Base-by-base conservation (phyloP, 2,329 filamentous ascomycete genomes). In the Delphinella strobiligena region DNA sequence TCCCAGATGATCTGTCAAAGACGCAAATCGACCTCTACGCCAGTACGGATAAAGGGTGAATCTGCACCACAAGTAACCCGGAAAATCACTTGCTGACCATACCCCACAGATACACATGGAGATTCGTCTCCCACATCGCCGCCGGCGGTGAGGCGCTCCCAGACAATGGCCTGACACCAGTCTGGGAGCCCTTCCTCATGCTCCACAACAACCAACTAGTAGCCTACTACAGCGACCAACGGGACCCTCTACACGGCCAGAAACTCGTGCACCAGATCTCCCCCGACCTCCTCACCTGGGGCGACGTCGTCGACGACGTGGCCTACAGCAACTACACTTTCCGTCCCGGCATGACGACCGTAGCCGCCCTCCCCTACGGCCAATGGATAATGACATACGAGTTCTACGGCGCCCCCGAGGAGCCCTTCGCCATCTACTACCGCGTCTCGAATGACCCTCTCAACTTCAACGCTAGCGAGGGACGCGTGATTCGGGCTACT, bases 171-270 rank as follows among this genome's bases (percentile, higher is more conserved):
- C 55, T 75, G 29, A 80, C 76, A 0, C 77, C 79, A 0, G 74
- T 85, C 15, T 85, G 80, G 80, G 81, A 85, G 55, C 80, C 80
- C 0, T 82, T 80, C 55, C 58, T 84, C 31, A 68, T 69, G 54
- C 62, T 69, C 33, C 68, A 77, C 54, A 60, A 80, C 41, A 66
- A 72, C 38, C 63, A 72, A 37, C 60, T 84, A 14, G 68, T 83
- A 27, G 63, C 70, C 49, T 84, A 81, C 64, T 84, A 83, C 61
- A 77, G 78, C 2, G 80, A 84, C 55, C 80, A 84, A 54, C 71
- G 80, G 27, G 77, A 77, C 45, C 68, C 75, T 46, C 44, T 53
- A 1, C 65, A 83, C 51, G 80, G 79, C 14, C 80, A 84, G 58
- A 81, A 82, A 52, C 66, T 84, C 30, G 68, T 74, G 2, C 78